Evolutionary conservation across 164 flowering plant species (phyloP).

Genomic region (Macadamia integrifolia): DNA sequence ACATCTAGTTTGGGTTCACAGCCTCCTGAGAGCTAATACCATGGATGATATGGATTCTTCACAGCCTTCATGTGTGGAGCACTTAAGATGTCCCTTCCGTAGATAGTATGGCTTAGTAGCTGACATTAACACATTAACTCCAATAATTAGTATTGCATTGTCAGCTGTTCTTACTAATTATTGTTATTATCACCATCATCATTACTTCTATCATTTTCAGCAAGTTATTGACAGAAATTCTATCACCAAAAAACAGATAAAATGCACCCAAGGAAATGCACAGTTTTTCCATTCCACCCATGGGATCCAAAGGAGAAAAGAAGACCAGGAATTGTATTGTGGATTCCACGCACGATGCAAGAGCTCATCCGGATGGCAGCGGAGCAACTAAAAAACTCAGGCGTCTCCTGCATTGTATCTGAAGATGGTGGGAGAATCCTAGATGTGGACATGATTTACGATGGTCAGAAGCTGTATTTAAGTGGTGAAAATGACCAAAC

Average conservation of each 20-base stretch:
- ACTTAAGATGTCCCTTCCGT: no score
- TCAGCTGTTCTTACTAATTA: no score
- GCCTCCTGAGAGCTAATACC: no score
- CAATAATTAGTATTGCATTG: no score
- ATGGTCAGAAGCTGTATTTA: no score
- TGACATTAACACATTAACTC: no score
- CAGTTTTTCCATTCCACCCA: constrained; percentile 88
- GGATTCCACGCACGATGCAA: constrained; percentile 61
- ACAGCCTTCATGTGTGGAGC: no score
- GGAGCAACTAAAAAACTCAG: constrained; percentile 32
- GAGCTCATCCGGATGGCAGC: constrained; percentile 54
- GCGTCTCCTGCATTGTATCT: constrained; percentile 45
- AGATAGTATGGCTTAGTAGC: no score
- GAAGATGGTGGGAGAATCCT: constrained; percentile 15
- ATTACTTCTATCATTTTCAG: neutral
- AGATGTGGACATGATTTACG: no score
- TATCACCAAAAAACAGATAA: constrained; percentile 26
- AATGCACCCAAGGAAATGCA: constrained; percentile 48
- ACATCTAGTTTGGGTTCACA: no score
- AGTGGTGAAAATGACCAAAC: no score
- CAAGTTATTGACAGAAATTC: neutral
- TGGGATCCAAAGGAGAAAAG: constrained; percentile 50
- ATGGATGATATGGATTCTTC: no score
- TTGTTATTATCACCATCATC: neutral
- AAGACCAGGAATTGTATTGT: constrained; percentile 58